Evolutionary conservation across 2,329 filamentous ascomycete genomes (phyloP), one percentile per base, ranked within the genome.

Genomic region (Aschersonia sp.): DNA sequence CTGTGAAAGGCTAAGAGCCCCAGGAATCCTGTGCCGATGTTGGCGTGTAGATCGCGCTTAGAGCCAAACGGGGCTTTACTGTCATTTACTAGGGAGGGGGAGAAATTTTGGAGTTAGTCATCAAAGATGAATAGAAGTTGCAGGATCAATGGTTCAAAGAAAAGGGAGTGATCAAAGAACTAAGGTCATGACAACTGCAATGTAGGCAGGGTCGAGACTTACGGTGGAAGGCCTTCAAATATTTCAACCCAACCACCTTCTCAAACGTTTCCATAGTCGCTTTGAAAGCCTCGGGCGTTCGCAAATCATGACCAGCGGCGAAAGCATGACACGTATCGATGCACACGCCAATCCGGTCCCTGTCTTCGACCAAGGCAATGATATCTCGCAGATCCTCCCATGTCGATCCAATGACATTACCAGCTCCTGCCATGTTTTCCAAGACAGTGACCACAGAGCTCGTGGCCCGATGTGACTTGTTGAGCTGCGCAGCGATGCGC

Each of bases 271-370:
- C 63, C 63, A 97, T 77, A 0, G 88, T 92, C 45, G 73, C 66
- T 35, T 76, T 70, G 62, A 94, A 95, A 0, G 83, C 74, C 46
- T 79, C 74, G 0, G 86, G 83, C 0, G 82, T 80, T 47, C 88
- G 79, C 32, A 98, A 66, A 62, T 98, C 92, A 62, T 97, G 92
- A 5, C 92, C 92, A 0, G 87, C 89, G 0, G 91, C 91, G 64
- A 97, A 97, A 50, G 89, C 82, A 65, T 98, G 92, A 66, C 92
- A 98, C 0, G 92, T 98, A 62, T 98, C 92, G 49, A 98, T 80
- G 64, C 92, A 98, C 20, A 98, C 89, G 44, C 91, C 92, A 2
- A 98, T 82, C 32, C 92, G 80, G 43, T 71, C 64, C 67, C 95
- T 94, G 62, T 94, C 80, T 29, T 89, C 76, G 30, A 97, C 78